Evolutionary conservation across 2,329 filamentous ascomycete species (phyloP), one percentile per base, ranked within the genome.

Genomic region (Thelonectria olida): DNA sequence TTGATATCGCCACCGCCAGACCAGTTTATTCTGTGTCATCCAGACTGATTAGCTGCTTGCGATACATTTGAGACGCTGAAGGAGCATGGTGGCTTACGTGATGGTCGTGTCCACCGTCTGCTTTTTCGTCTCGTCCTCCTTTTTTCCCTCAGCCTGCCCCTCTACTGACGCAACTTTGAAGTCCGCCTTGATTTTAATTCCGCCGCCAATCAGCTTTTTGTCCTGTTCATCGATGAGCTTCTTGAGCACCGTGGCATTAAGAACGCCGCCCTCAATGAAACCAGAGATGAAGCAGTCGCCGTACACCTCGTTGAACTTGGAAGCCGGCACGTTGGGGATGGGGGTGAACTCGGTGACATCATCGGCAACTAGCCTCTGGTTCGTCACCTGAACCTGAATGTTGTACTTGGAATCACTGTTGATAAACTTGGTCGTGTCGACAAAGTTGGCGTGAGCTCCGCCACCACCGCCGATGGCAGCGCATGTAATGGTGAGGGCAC

Each of bases 281-380:
- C 62, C 62, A 13, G 65, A 67, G 41, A 69, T 67, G 50, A 63
- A 69, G 60, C 57, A 58, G 15, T 61, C 54, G 2, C 65, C 67
- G 20, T 67, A 69, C 17, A 61, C 34, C 10, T 69, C 63, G 4
- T 61, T 44, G 41, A 64, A 66, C 17, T 61, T 47, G 7, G 36
- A 38, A 12, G 47, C 22, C 15, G 50, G 48, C 1, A 64, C 42
- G 20, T 61, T 45, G 4, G 50, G n/a, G n/a, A 61, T 60, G 15
- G 57, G 53, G 5, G 28, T 45, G 31, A 64, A 64, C 52, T 63
- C 49, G 20, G 47, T 56, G 6, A 61, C 25, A 8, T 61, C 25
- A 3, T 48, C 41, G 20, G 17, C 52, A 5, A 50, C 69, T 6
- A 62, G 23, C 22, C 49, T 41, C 41, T 62, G 54, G 54, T 62